Evolutionary conservation across 2,329 filamentous ascomycete species (phyloP).

Genomic region (Colletotrichum lupini): DNA sequence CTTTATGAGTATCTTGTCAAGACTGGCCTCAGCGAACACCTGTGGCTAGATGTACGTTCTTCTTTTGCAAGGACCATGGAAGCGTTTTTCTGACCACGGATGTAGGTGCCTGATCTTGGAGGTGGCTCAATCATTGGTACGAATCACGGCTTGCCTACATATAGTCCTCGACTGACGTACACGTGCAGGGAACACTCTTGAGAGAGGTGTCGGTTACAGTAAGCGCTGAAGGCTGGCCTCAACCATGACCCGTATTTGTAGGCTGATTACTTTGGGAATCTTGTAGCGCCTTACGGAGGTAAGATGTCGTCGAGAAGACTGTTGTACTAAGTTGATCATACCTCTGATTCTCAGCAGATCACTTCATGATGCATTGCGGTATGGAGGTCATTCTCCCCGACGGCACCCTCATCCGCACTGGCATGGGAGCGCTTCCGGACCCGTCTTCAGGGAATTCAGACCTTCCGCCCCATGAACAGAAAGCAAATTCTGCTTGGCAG

Average conservation of each 20-base stretch:
- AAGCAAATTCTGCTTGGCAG: constrained; percentile 52
- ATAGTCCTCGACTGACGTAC: too few relatives aligned
- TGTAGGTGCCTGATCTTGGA: constrained; percentile 48
- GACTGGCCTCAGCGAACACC: constrained; percentile 46
- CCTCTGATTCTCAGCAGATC: constrained; percentile 40
- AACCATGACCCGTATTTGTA: too few relatives aligned
- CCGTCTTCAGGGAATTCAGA: neutral
- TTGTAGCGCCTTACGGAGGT: too few relatives aligned
- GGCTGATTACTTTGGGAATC: too few relatives aligned
- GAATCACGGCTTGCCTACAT: too few relatives aligned
- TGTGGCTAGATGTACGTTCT: constrained; percentile 51
- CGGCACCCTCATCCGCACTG: constrained; percentile 43
- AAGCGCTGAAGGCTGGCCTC: too few relatives aligned
- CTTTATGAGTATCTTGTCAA: constrained; percentile 47
- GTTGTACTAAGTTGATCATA: too few relatives aligned
- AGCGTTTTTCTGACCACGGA: too few relatives aligned
- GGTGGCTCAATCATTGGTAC: constrained; percentile 51
- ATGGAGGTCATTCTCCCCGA: constrained; percentile 55
- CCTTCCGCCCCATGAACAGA: constrained; percentile 37
- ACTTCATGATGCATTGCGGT: constrained; percentile 53
- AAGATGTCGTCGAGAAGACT: too few relatives aligned
- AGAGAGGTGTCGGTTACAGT: constrained; percentile 45
- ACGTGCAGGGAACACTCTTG: constrained; percentile 52
- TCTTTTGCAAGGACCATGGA: too few relatives aligned
- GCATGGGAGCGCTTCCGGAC: constrained; percentile 45